Evolutionary conservation across 2,329 filamentous ascomycete genomes (phyloP), one percentile per base, ranked within the genome.

Genomic region (Fusarium euwallaceae): DNA sequence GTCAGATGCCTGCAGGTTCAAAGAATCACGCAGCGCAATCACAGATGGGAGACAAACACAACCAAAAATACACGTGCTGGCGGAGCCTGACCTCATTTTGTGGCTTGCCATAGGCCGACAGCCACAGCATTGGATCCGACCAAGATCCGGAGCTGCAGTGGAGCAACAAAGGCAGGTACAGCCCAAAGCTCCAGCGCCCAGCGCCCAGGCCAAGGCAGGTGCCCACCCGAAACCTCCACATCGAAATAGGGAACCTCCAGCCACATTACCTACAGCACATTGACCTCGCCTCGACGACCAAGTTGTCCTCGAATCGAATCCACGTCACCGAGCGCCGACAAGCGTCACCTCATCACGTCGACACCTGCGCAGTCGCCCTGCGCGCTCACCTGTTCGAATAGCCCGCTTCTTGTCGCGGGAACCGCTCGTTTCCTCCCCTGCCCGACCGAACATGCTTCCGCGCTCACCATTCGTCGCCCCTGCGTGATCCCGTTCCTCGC

Each of bases 371-470:
- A n/a, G 20, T n/a, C 20, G 8, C 58, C 43, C 61, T 55, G 73
- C 73, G 61, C 64, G 48, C 27, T 45, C 48, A 24, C 59, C 39
- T 24, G 32, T 37, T 71, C 24, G 24, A 43, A 59, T 43, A 62
- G n/a, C 43, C 39, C 61, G 59, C 51, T 41, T 11, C 43, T 27
- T 34, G 29, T 39, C 37, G 56, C 59, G 59, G 53, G n/a, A 68
- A 53, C 61, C 48, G 36, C 12, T 61, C 41, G 17, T 24, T 17
- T 64, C 58, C 48, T 37, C 45, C 62, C 59, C 56, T 67, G 20
- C 67, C 66, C 69, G 60, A 70, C 61, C 74, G 74, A 81, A 77
- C 71, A 81, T 81, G 80, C 72, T 75, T 78, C 73, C 72, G 77
- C 75, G 71, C 70, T 78, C 73, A 69, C 68, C 72, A 64, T 71